A percentile compares a stretch with the other conserved stretches of the same genome.
These are phyloP conservation scores for Mortierella sp. DNA, from an alignment of 371 early-diverging fungal genomes.

Conservation along the genomic window DNA sequence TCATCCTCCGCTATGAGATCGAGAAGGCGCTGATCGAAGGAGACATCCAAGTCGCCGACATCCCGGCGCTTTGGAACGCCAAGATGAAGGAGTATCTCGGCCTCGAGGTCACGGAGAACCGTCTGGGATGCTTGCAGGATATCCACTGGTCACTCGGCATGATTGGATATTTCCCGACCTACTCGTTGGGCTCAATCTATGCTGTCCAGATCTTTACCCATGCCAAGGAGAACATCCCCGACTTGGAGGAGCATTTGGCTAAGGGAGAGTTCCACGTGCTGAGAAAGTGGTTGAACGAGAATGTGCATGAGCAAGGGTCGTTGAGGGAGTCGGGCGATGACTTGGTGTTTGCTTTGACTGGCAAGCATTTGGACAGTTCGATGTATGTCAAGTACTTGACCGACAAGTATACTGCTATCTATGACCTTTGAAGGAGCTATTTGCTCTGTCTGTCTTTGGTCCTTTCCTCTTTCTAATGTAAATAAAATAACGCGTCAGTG, in stretches of 20 bases:
- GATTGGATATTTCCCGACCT: conserved; percentile 61
- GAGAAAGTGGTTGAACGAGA: conserved; percentile 58
- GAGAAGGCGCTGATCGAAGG: conserved; percentile 57
- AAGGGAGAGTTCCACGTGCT: conserved; percentile 58
- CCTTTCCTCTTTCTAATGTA: neutral
- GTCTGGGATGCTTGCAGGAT: conserved; percentile 59
- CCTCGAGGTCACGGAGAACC: conserved; percentile 47
- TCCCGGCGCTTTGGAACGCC: conserved; percentile 56
- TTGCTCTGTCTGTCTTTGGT: neutral
- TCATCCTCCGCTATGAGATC: conserved; percentile 60
- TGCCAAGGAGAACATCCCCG: conserved; percentile 47
- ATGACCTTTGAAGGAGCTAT: conserved; percentile 33
- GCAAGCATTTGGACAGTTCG: conserved; percentile 47
- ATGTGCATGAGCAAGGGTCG: conserved; percentile 56
- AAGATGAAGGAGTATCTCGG: conserved; percentile 63
- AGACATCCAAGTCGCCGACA: conserved; percentile 48
- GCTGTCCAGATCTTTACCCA: conserved; percentile 52
- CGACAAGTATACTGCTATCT: conserved; percentile 57
- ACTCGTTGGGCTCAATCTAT: conserved; percentile 57
- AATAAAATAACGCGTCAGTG: too few relatives aligned
- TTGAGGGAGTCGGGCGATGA: conserved; percentile 57
- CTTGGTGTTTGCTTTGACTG: conserved; percentile 54
- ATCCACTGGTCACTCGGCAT: conserved; percentile 58
- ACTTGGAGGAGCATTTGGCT: conserved; percentile 46
- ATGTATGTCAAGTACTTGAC: conserved; percentile 56